These are phyloP conservation scores for Lactarius hatsudake DNA, from an alignment of 768 basidiomycete genomes.

Conservation along the genomic window DNA sequence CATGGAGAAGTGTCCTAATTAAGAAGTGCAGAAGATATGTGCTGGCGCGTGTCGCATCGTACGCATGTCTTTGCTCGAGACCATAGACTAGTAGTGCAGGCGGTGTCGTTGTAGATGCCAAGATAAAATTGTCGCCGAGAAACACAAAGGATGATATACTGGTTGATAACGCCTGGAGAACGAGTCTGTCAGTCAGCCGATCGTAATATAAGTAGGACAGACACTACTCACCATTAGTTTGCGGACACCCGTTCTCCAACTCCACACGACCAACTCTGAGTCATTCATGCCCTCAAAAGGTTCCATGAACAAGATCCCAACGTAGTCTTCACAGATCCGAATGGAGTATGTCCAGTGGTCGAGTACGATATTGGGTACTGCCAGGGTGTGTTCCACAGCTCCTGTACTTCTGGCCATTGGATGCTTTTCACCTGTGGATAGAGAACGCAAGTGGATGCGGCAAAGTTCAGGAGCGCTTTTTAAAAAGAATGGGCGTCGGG, in stretches of 20 bases:
- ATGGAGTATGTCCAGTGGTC: slow-evolving; percentile 19
- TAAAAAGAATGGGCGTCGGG: neutral
- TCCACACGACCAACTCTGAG: slow-evolving; percentile 21
- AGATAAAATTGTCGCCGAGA: slow-evolving; percentile 9
- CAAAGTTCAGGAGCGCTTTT: slow-evolving; percentile 6
- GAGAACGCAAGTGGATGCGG: slow-evolving; percentile 11
- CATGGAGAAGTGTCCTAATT: neutral
- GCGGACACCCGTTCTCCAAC: slow-evolving; percentile 24
- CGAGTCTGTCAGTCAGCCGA: neutral
- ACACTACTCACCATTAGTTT: slow-evolving; percentile 17
- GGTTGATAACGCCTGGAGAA: slow-evolving; percentile 5
- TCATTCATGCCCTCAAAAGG: neutral
- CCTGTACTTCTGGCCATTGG: slow-evolving; percentile 4
- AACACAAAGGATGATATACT: slow-evolving; percentile 21
- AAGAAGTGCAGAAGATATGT: slow-evolving; percentile 17
- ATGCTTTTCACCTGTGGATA: slow-evolving; percentile 21
- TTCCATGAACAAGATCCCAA: slow-evolving; percentile 19
- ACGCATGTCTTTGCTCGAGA: slow-evolving; percentile 9
- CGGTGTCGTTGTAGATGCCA: slow-evolving; percentile 11
- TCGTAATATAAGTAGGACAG: neutral
- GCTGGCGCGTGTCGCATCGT: neutral
- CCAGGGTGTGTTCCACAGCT: slow-evolving; percentile 17
- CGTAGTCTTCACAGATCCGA: slow-evolving; percentile 20
- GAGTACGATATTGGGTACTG: neutral
- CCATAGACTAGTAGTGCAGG: slow-evolving; percentile 22